A percentile compares a stretch with the other conserved stretches of the same genome.
These are phyloP conservation scores for Fistulifera pelliculosa DNA, from an alignment of 108 stramenopile species.

Conservation along the genomic window DNA sequence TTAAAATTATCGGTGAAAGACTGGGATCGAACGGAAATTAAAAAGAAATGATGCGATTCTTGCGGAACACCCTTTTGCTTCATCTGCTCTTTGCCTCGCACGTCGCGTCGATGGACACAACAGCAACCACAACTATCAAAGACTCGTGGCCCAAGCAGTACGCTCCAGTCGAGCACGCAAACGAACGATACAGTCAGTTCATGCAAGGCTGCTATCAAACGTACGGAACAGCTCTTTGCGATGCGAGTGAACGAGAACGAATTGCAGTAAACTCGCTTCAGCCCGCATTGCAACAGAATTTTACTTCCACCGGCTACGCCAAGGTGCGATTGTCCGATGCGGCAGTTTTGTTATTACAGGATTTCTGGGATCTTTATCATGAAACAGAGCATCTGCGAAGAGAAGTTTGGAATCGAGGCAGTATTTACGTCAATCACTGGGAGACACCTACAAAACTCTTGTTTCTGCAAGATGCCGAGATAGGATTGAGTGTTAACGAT, in stretches of 20 bases:
- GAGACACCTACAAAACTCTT: constrained; percentile 38
- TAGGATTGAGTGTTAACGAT: constrained; percentile 13
- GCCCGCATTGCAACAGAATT: constrained; percentile 53
- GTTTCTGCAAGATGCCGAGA: constrained; percentile 19
- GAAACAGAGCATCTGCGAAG: neutral
- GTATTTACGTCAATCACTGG: constrained; percentile 84
- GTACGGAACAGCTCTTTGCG: constrained; percentile 22
- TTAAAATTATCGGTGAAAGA: neutral
- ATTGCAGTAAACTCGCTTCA: constrained; percentile 57
- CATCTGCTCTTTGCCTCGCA: neutral
- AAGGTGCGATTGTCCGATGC: constrained; percentile 45
- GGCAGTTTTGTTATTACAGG: constrained; percentile 19
- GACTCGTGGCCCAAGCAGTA: constrained; percentile 55
- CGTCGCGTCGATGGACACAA: neutral
- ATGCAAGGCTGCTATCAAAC: constrained; percentile 12
- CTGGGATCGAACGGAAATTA: neutral
- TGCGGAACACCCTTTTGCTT: neutral
- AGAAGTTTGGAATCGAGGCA: constrained; percentile 59
- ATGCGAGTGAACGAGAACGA: constrained; percentile 36
- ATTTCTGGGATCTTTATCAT: constrained; percentile 38
- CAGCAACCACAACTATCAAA: constrained; percentile 4
- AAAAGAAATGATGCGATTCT: neutral
- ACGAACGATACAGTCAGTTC: constrained; percentile 5
- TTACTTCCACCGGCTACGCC: constrained; percentile 57
- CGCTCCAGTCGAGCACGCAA: neutral